Evolutionary conservation across 495 filamentous ascomycete species (phyloP), one percentile per base, ranked within the genome.

Genomic region (Hypoxylon intermedium): DNA sequence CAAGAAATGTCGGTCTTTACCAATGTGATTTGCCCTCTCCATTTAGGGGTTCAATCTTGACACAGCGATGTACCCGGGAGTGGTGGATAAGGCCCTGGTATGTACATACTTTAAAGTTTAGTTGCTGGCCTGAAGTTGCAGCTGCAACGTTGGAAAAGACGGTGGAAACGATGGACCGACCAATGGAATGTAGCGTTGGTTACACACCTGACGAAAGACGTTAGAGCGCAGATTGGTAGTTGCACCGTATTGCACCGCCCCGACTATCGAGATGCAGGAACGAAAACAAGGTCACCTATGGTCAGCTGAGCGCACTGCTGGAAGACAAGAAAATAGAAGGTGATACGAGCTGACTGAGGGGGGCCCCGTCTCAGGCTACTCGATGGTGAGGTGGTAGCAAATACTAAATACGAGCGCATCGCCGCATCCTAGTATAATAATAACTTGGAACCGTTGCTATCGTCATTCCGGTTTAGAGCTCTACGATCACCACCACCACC

Each of bases 391-490:
- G n/a, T n/a, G 9, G 36, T 19, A 38, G 42, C 41, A 47, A 56
- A 56, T n/a, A n/a, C n/a, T n/a, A 26, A 26, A 26, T 56, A 56
- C 53, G 53, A 56, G 53, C 23, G 7, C 6, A 24, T 37, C 5
- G 31, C 12, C 30, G 24, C 7, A 26, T n/a, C n/a, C n/a, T n/a
- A n/a, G n/a, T 12, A 45, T 28, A 54, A 4, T 11, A 33, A 33
- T 9, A 47, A 38, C 43, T 24, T 46, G 52, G 42, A 40, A 47
- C 40, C 53, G 42, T 56, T 47, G 40, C 53, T 40, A 40, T 47
- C 7, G 11, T 9, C 34, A 38, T 40, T 12, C 21, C 48, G 1
- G 4, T 47, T 13, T 46, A 18, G n/a, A 13, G n/a, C 33, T 1
- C 1, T 36, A 15, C 33, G 26, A 11, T 36, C 33, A 5, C 5